These are phyloP conservation scores for Fraxinus excelsior DNA, from an alignment of 257 asterid species.

Conservation along the genomic window DNA sequence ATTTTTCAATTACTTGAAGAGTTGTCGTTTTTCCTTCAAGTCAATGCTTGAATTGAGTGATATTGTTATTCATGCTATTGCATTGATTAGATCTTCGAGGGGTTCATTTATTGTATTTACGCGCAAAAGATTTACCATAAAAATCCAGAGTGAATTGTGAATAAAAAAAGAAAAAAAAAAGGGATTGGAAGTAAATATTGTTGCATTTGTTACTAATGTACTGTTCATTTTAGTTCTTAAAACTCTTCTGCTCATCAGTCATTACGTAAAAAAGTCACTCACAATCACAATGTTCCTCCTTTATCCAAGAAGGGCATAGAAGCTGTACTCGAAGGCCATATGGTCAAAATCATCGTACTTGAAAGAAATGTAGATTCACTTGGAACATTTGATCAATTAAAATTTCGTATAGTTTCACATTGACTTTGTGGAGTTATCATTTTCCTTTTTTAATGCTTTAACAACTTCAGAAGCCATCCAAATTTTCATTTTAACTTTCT, in stretches of 20 bases:
- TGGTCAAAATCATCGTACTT: not conserved
- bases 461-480: not conserved
- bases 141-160: not conserved
- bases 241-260: not conserved
- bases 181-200: slow-evolving; percentile 10
- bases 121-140: not conserved
- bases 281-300: not conserved
- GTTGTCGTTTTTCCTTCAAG: not conserved
- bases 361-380: not conserved
- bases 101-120: not conserved
- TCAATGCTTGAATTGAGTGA: not conserved
- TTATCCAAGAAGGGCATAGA: not conserved
- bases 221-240: slow-evolving; percentile 4
- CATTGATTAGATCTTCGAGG: not conserved
- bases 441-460: not conserved
- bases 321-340: not conserved
- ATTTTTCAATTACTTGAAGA: not conserved
- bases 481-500: not conserved
- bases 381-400: not conserved
- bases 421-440: not conserved
- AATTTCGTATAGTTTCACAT: not conserved
- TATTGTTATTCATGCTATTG: not conserved
- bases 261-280: not conserved
- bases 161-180: not conserved
- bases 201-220: slow-evolving; percentile 9